phyloP scores from a whole-genome alignment of 176 grass and related monocot species.

The Saccharum spontaneum region DNA sequence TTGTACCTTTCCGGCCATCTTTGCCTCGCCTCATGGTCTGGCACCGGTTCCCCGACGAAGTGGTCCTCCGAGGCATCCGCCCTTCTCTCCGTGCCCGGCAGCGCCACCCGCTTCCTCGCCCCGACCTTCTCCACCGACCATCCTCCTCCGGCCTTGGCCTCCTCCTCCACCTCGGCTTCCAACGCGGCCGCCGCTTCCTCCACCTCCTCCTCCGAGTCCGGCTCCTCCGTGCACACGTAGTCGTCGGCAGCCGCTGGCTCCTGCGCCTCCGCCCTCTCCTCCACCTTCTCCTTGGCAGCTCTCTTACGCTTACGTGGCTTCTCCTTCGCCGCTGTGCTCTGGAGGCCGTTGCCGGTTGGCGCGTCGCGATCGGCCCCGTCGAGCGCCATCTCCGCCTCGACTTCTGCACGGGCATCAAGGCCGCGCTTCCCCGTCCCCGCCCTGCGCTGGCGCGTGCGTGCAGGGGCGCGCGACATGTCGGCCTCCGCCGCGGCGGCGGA shows the following conservation, averaged over 20 bases:
- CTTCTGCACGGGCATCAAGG: not conserved
- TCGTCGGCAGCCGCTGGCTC: not conserved
- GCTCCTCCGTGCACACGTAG: not conserved
- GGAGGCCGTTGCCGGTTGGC: not conserved
- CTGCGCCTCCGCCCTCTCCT: not conserved
- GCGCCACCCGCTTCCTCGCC: not conserved
- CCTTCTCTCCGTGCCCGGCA: not conserved
- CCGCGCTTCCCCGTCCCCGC: not conserved
- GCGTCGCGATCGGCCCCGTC: not conserved
- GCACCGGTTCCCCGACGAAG: not conserved
- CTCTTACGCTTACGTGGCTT: not conserved
- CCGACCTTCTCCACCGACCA: not conserved
- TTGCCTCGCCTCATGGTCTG: conserved; percentile 1
- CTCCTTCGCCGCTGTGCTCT: not conserved
- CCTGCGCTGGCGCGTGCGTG: not conserved
- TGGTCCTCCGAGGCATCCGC: not conserved
- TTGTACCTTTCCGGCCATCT: conserved; percentile 48
- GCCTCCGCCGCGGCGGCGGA: not conserved
- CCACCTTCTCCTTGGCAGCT: not conserved
- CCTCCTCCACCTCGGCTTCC: not conserved
- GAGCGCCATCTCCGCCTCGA: not conserved
- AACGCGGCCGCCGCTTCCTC: not conserved
- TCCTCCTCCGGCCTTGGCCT: not conserved
- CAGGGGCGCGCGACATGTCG: not conserved
- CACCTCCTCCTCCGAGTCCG: conserved; percentile 1